These are phyloP conservation scores for Malbranchea zuffiana DNA, from an alignment of 2,329 filamentous ascomycete genomes.

Conservation along the genomic window DNA sequence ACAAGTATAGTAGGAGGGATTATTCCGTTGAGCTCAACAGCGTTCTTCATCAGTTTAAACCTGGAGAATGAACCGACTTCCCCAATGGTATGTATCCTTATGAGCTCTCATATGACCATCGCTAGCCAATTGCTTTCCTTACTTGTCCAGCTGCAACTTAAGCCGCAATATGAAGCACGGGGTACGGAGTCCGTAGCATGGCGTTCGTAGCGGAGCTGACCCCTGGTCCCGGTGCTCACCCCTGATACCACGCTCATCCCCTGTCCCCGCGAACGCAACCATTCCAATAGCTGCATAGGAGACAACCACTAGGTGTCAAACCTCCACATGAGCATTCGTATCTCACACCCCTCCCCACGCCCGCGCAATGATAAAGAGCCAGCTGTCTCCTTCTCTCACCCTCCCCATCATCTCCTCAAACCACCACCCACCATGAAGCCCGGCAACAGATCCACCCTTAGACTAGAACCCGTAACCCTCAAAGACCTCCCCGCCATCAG, in stretches of 20 bases:
- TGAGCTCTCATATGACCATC: no score
- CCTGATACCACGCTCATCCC: background rate
- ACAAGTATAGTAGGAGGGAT: no score
- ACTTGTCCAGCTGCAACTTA: no score
- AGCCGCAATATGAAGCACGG: no score
- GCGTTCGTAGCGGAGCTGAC: no score
- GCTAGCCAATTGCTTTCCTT: no score
- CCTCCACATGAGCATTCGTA: slow-evolving; percentile 34
- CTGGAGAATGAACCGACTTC: no score
- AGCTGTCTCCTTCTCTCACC: slow-evolving; percentile 33
- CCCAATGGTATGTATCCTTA: no score
- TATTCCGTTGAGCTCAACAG: no score
- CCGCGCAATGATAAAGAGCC: slow-evolving; percentile 34
- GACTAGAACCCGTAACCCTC: slow-evolving; percentile 36
- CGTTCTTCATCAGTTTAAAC: no score
- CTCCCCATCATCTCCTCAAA: slow-evolving; percentile 27
- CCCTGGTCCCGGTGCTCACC: background rate
- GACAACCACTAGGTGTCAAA: slow-evolving; percentile 38
- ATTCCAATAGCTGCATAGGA: no score
- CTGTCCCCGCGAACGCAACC: slow-evolving; percentile 24
- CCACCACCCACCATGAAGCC: slow-evolving; percentile 31
- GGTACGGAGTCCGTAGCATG: no score
- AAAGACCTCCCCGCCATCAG: slow-evolving; percentile 26
- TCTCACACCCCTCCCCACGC: slow-evolving; percentile 16
- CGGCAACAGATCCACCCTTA: slow-evolving; percentile 36